phyloP scores from a whole-genome alignment of 2,329 filamentous ascomycete species.

The Hirsutella rhossiliensis region DNA sequence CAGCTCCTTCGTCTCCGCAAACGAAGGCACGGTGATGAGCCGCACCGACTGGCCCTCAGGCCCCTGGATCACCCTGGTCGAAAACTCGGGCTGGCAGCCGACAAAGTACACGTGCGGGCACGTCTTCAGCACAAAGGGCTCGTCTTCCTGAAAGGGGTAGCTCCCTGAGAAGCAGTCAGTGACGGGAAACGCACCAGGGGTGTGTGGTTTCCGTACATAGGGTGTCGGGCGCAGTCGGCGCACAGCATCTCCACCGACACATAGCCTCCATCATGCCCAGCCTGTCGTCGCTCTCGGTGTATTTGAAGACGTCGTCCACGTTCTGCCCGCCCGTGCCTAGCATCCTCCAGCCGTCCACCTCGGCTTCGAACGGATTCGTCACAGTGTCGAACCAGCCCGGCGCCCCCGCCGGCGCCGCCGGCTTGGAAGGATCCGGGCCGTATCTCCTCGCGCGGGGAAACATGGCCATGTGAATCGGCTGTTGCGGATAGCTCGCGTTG shows the following conservation, averaged over 20 bases:
- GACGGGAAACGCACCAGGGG: constrained; percentile 6
- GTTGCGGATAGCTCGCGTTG: constrained; percentile 81
- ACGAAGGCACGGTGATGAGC: constrained; percentile 74
- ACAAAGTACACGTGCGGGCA: constrained; percentile 90
- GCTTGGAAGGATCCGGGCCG: constrained; percentile 30
- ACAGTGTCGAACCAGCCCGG: constrained; percentile 74
- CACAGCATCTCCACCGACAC: constrained; percentile 81
- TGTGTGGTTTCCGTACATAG: constrained; percentile 45
- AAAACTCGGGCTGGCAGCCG: constrained; percentile 72
- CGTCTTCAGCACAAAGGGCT: constrained; percentile 75
- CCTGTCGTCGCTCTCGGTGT: constrained; percentile 66
- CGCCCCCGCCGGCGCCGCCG: constrained; percentile 16
- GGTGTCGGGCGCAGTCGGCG: constrained; percentile 92
- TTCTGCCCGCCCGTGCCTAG: constrained; percentile 87
- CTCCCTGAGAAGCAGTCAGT: constrained; percentile 47
- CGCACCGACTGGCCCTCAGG: constrained; percentile 58
- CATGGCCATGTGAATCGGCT: constrained; percentile 86
- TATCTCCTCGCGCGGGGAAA: constrained; percentile 68
- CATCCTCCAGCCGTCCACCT: constrained; percentile 80
- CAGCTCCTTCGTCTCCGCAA: constrained; percentile 65
- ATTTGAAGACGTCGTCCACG: constrained; percentile 86
- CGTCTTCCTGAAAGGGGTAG: constrained; percentile 90
- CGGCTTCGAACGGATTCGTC: constrained; percentile 88
- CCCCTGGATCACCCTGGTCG: constrained; percentile 56
- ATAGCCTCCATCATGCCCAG: constrained; percentile 89